Conservation (phyloP, 192 early-diverging fungal species). For the Backusella psychrophila region DNA sequence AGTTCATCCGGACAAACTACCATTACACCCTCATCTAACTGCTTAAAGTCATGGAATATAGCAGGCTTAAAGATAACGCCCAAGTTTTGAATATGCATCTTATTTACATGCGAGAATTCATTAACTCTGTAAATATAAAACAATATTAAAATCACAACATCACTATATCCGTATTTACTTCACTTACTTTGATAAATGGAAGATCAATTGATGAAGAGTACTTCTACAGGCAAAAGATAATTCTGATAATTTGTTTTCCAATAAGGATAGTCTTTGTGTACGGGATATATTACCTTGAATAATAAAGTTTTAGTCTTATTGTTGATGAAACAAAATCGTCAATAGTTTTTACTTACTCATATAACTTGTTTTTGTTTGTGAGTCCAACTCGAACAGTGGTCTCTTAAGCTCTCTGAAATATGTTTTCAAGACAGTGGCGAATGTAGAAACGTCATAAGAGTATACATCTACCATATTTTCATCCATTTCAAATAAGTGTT, state of each 20-base stretch:
- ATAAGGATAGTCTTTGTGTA: constrained; percentile 32
- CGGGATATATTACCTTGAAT: neutral
- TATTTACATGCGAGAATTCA: constrained; percentile 51
- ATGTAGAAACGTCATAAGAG: constrained; percentile 52
- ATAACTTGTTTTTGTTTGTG: constrained; percentile 48
- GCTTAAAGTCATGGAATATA: constrained; percentile 59
- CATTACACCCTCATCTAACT: constrained; percentile 26
- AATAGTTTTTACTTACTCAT: constrained; percentile 39
- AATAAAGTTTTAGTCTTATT: neutral
- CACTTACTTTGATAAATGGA: constrained; percentile 55
- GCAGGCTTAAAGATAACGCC: constrained; percentile 62
- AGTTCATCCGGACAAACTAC: constrained; percentile 24
- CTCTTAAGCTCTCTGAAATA: constrained; percentile 61
- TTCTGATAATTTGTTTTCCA: constrained; percentile 37
- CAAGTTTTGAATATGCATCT: constrained; percentile 64
- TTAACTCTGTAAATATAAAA: constrained; percentile 40
- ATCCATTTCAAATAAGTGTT: constrained; percentile 32
- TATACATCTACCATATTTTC: constrained; percentile 26
- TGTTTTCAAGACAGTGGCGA: constrained; percentile 61
- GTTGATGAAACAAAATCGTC: neutral
- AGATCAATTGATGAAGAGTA: constrained; percentile 50
- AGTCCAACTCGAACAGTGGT: constrained; percentile 54
- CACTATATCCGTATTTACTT: neutral
- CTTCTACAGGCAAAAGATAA: constrained; percentile 48
- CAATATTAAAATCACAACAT: neutral